phyloP scores from a whole-genome alignment of 345 rosid genomes.

The Gossypium longicalyx region DNA sequence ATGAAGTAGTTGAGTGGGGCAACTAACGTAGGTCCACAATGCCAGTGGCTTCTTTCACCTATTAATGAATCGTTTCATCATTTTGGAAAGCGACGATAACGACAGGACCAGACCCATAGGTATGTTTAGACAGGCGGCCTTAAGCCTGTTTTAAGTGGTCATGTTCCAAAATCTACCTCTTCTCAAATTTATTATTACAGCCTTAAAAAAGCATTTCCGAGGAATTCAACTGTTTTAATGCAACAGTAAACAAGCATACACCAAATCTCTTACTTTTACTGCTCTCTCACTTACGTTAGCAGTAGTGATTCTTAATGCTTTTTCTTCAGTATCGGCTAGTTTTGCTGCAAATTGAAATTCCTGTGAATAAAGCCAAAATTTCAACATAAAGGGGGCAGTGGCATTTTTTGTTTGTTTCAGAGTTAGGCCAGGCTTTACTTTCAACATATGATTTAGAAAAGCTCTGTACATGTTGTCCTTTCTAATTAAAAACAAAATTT shows the following conservation, averaged over 20 bases:
- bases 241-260: not conserved
- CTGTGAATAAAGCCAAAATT: not conserved
- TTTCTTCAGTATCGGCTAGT: not conserved
- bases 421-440: not conserved
- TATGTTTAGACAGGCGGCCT: not conserved
- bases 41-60: not conserved
- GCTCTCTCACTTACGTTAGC: not conserved
- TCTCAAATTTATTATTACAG: not conserved
- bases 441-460: not conserved
- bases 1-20: not conserved
- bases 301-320: not conserved
- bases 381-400: not conserved
- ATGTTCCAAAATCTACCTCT: not conserved
- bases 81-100: conserved; percentile 4
- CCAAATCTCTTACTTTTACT: not conserved
- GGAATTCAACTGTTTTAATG: not conserved
- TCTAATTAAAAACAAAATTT: not conserved
- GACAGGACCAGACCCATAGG: not conserved
- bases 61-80: not conserved
- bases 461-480: not conserved
- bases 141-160: not conserved
- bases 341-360: not conserved
- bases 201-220: not conserved
- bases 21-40: conserved; percentile 1
- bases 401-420: not conserved